Percentiles rank a stretch among this genome's conserved stretches.
phyloP scores from a whole-genome alignment of 2,329 filamentous ascomycete genomes.

The Mycocentrospora acerina region DNA sequence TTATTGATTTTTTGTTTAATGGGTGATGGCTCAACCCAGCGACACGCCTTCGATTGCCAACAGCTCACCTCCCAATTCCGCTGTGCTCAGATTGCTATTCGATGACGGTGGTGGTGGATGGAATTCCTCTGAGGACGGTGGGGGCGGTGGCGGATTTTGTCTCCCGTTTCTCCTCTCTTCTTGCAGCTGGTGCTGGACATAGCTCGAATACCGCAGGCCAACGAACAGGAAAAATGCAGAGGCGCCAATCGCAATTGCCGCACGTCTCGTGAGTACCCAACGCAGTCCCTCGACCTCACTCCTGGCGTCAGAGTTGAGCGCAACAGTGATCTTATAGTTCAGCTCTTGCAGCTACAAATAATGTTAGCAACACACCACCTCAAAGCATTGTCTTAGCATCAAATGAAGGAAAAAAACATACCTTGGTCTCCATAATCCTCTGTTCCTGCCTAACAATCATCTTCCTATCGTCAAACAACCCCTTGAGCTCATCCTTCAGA shows the following conservation, averaged over 20 bases:
- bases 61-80: slow-evolving; percentile 30
- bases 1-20: not conserved
- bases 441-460: slow-evolving; percentile 91
- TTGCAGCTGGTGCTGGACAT: slow-evolving; percentile 42
- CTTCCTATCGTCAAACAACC: slow-evolving; percentile 93
- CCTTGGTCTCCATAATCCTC: slow-evolving; percentile 76
- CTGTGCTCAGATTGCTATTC: too few relatives aligned
- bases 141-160: slow-evolving; percentile 18
- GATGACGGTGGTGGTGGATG: slow-evolving; percentile 3
- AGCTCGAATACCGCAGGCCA: slow-evolving; percentile 44
- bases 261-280: slow-evolving; percentile 76
- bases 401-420: slow-evolving; percentile 37
- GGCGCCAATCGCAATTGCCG: slow-evolving; percentile 59
- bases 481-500: slow-evolving; percentile 88
- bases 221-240: slow-evolving; percentile 49
- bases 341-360: slow-evolving; percentile 76
- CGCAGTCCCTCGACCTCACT: slow-evolving; percentile 88
- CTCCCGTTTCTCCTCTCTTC: slow-evolving; percentile 42
- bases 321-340: slow-evolving; percentile 93
- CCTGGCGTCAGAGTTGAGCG: slow-evolving; percentile 84
- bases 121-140: slow-evolving; percentile 16
- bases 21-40: slow-evolving; percentile 22
- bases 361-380: too few relatives aligned
- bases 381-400: not conserved
- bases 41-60: slow-evolving; percentile 36